Conservation (phyloP, 768 basidiomycete species). For the Macrolepiota fuliginosa region DNA sequence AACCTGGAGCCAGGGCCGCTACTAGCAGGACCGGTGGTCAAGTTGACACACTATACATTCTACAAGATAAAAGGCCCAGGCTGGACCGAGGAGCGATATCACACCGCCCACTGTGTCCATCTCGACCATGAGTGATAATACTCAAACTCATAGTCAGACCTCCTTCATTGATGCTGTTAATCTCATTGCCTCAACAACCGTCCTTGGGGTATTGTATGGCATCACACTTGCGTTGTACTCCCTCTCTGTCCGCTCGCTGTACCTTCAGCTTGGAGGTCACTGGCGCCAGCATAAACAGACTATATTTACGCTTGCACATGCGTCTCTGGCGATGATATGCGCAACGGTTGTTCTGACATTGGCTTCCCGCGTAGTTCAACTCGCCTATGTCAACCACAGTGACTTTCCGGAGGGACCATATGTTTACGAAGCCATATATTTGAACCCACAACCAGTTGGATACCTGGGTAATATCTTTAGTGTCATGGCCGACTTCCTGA, state of each 20-base stretch:
- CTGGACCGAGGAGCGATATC: too few relatives aligned
- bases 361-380: neutral
- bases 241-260: neutral
- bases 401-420: neutral
- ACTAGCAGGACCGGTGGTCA: too few relatives aligned
- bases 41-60: too few relatives aligned
- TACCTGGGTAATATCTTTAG: neutral
- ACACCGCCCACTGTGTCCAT: too few relatives aligned
- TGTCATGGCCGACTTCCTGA: neutral
- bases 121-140: neutral
- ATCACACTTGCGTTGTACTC: neutral
- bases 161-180: neutral
- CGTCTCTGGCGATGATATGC: neutral
- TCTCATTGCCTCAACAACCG: neutral
- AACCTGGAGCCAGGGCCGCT: too few relatives aligned
- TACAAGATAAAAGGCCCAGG: too few relatives aligned
- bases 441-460: neutral
- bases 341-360: neutral
- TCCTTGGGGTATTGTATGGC: neutral
- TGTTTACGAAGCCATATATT: neutral
- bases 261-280: neutral
- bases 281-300: neutral
- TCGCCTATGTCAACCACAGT: neutral
- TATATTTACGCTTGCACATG: neutral
- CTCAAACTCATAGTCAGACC: neutral